phyloP scores from a whole-genome alignment of 2,329 filamentous ascomycete genomes.

The Scedosporium minutisporum region DNA sequence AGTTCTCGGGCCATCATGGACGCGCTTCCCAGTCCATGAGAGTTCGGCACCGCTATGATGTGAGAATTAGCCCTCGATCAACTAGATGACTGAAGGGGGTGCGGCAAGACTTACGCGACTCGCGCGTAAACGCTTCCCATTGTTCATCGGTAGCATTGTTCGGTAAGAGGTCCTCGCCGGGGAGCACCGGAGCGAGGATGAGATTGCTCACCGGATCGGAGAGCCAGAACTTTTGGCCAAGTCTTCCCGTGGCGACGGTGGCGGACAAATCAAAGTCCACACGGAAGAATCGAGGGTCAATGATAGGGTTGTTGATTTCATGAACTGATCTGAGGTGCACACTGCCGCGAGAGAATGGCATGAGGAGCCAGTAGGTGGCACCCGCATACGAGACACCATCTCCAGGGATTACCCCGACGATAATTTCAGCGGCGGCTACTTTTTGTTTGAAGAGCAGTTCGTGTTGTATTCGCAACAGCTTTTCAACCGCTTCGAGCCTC shows the following conservation, averaged over 20 bases:
- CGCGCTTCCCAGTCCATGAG: slow-evolving; percentile 35
- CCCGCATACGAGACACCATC: slow-evolving; percentile 15
- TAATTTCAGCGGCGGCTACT: slow-evolving; percentile 36
- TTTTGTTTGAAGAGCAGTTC: slow-evolving; percentile 35
- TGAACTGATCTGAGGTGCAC: slow-evolving; percentile 41
- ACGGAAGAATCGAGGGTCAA: slow-evolving; percentile 9
- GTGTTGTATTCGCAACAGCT: slow-evolving; percentile 33
- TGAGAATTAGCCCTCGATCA: not conserved
- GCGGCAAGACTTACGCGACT: slow-evolving; percentile 25
- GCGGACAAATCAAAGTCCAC: slow-evolving; percentile 12
- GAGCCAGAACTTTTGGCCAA: slow-evolving; percentile 19
- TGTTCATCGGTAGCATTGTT: slow-evolving; percentile 22
- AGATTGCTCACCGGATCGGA: slow-evolving; percentile 18
- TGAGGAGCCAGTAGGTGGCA: slow-evolving; percentile 25
- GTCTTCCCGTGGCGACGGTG: slow-evolving; percentile 20
- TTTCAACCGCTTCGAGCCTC: slow-evolving; percentile 22
- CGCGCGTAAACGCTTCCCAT: slow-evolving; percentile 25
- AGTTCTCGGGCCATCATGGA: slow-evolving; percentile 34
- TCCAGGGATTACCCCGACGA: slow-evolving; percentile 23
- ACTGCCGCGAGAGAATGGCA: slow-evolving; percentile 38
- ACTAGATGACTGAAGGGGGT: slow-evolving; percentile 14
- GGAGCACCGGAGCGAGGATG: slow-evolving; percentile 12
- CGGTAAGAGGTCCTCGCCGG: slow-evolving; percentile 15
- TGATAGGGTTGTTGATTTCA: slow-evolving; percentile 26
- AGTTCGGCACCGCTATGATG: slow-evolving; percentile 19